Evolutionary conservation across 2,329 filamentous ascomycete species (phyloP).

Genomic region (Leptographium galeiforme): DNA sequence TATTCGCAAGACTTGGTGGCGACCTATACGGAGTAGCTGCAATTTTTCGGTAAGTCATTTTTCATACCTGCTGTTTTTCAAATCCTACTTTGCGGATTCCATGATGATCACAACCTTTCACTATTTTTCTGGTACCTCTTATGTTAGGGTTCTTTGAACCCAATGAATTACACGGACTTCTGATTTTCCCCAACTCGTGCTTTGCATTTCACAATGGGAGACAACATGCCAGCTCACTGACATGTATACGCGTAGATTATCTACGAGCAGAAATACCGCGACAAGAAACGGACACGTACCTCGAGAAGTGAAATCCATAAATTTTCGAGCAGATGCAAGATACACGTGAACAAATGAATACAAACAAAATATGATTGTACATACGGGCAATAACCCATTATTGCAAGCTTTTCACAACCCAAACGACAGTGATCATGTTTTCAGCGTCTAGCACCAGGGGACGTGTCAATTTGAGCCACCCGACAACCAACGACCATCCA

Average conservation of each 20-base stretch:
- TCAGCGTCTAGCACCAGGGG: too few relatives aligned
- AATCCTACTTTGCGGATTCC: background rate
- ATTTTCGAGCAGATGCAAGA: too few relatives aligned
- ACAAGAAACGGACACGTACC: too few relatives aligned
- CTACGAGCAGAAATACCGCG: background rate
- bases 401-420: too few relatives aligned
- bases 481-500: too few relatives aligned
- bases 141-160: conserved; percentile 58
- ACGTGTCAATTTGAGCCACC: too few relatives aligned
- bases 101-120: conserved; percentile 62
- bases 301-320: too few relatives aligned
- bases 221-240: background rate
- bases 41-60: background rate
- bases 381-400: too few relatives aligned
- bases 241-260: background rate
- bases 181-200: conserved; percentile 32
- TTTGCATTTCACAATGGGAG: background rate
- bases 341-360: too few relatives aligned
- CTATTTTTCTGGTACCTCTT: conserved; percentile 95
- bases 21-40: background rate
- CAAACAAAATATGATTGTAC: background rate
- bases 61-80: too few relatives aligned
- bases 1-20: background rate
- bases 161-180: conserved; percentile 83
- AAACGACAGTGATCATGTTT: too few relatives aligned